phyloP scores from a whole-genome alignment of 78 protist genomes.

The Dictyostelium purpureum region DNA sequence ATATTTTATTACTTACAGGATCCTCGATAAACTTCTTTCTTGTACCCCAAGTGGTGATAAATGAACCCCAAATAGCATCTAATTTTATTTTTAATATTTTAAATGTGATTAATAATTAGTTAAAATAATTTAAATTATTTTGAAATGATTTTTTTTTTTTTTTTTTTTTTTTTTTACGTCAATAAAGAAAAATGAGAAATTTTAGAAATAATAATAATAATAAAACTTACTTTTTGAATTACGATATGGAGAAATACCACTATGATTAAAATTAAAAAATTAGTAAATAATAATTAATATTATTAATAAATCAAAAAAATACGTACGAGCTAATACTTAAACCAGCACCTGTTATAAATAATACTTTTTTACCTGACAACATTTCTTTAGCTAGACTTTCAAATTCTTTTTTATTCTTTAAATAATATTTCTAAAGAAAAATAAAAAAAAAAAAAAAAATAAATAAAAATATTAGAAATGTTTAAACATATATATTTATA shows the following conservation, averaged over 20 bases:
- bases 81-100: not conserved
- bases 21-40: constrained; percentile 63
- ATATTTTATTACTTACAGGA: too few relatives aligned
- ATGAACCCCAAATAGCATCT: constrained; percentile 46
- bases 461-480: too few relatives aligned
- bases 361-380: constrained; percentile 21
- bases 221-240: not conserved
- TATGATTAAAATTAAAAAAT: not conserved
- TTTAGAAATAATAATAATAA: not conserved
- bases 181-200: not conserved
- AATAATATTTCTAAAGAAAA: constrained; percentile 2
- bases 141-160: too few relatives aligned
- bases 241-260: constrained; percentile 50
- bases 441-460: too few relatives aligned
- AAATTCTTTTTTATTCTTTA: constrained; percentile 25
- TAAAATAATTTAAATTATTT: not conserved
- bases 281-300: not conserved
- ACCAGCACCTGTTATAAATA: constrained; percentile 80
- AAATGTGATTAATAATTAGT: not conserved
- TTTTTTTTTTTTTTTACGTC: too few relatives aligned
- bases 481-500: too few relatives aligned
- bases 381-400: constrained; percentile 50
- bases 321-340: not conserved
- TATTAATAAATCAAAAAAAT: not conserved
- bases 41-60: constrained; percentile 60